Evolutionary conservation across 2,329 filamentous ascomycete genomes (phyloP), one percentile per base, ranked within the genome.

Genomic region (Periconia sp.): DNA sequence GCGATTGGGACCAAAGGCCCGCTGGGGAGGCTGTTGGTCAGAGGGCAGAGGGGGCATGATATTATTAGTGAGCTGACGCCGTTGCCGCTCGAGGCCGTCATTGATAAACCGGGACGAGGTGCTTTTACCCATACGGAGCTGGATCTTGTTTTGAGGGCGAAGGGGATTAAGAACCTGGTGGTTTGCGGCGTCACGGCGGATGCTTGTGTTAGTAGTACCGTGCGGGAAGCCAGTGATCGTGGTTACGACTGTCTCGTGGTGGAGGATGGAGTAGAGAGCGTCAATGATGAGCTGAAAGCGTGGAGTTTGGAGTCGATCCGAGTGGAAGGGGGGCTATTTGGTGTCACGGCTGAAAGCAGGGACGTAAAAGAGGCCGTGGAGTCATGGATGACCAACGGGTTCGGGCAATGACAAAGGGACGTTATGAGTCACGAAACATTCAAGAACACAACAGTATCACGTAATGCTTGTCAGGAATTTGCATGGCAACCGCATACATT

Each of bases 1-100:
- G 79, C 80, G 0, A 84, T 85, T 44, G 79, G 77, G 3, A 76
- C 78, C 11, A 68, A 56, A 14, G 83, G 84, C 0, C 83, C 83
- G 1, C 66, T 85, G 43, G 84, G 84, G 1, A 79, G 80, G n/a
- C 75, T 86, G 2, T 70, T 87, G 3, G 74, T 86, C 20, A 79
- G 83, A 18, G 84, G 84, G 1, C 81, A 85, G 60, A 62, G 72
- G 19, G 84, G 84, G 1, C 83, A 85, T 61, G 82, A 82, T 45
- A 84, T 80, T 30, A 77, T 86, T 17, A 70, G 77, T 8, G 82
- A 86, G 59, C 66, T 84, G 31, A 77, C 76, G 52, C 81, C 81
- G 14, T 50, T 77, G 15, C 66, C 69, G 1, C 49, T 71, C 2
- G 81, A 84, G 59, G 74, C 78, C 0, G 72, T 83, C 9, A 77